A percentile compares a stretch with the other conserved stretches of the same genome.
Evolutionary conservation across 2,329 filamentous ascomycete genomes (phyloP).

Genomic region (Orbilia quercus): DNA sequence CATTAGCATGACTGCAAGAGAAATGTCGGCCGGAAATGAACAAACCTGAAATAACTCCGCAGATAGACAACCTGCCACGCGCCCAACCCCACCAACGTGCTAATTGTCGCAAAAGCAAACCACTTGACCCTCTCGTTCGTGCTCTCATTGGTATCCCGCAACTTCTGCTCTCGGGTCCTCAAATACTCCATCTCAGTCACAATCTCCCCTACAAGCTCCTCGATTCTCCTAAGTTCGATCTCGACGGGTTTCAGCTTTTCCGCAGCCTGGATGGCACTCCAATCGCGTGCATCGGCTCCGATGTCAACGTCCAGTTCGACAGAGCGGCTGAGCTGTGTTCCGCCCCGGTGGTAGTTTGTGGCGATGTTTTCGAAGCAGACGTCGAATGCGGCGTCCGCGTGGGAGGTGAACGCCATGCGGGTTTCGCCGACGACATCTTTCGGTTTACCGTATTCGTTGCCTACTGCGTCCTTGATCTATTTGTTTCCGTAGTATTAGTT

Average conservation of each 20-base stretch:
- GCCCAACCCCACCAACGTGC: slow-evolving; percentile 86
- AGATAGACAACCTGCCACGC: slow-evolving; percentile 98
- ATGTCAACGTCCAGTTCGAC: slow-evolving; percentile 94
- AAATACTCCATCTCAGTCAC: slow-evolving; percentile 97
- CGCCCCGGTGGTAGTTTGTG: slow-evolving; percentile 55
- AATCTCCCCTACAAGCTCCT: slow-evolving; percentile 88
- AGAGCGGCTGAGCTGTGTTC: slow-evolving; percentile 57
- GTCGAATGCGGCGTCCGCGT: slow-evolving; percentile 91
- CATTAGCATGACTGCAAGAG: slow-evolving; percentile 5
- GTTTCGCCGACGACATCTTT: slow-evolving; percentile 92
- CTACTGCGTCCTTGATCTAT: slow-evolving; percentile 92
- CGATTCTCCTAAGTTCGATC: slow-evolving; percentile 89
- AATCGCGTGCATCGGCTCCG: slow-evolving; percentile 96
- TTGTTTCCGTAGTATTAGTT: background rate
- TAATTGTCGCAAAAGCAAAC: slow-evolving; percentile 95
- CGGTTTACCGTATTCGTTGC: slow-evolving; percentile 93
- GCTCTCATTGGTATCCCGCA: slow-evolving; percentile 98
- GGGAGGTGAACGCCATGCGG: slow-evolving; percentile 91
- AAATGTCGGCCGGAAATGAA: slow-evolving; percentile 36
- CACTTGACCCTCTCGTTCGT: slow-evolving; percentile 98
- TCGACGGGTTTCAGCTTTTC: slow-evolving; percentile 99
- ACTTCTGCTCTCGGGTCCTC: slow-evolving; percentile 86
- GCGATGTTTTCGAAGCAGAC: slow-evolving; percentile 94
- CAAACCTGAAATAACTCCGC: slow-evolving; percentile 90
- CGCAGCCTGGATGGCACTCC: slow-evolving; percentile 92